Base-by-base conservation (phyloP, 2,329 filamentous ascomycete species). In the Ophiocordyceps camponoti-leonardi region DNA sequence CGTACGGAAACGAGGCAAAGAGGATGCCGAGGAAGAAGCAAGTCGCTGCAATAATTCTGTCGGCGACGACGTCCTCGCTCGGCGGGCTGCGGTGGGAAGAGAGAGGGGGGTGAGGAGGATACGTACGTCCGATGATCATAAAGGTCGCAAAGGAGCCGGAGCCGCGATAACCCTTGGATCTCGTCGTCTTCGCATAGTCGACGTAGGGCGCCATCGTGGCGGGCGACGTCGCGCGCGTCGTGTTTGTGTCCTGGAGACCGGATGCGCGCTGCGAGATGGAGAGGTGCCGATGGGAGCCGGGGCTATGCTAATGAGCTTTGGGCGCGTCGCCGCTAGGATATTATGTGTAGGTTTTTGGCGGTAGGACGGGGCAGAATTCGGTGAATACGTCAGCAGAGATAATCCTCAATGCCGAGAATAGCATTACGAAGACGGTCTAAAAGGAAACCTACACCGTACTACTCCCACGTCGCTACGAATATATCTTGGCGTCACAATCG, bases 11-110 rank as follows among this genome's bases (percentile, higher is more conserved):
- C 51, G 81, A 80, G 56, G 87, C 87, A 75, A 96, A 98, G 65
- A 98, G 81, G 63, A 96, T 87, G 56, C 92, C 92, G 52, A 98
- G 83, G 76, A 96, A 94, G 77, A 98, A 98, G 65, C 86, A 94
- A 52, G 84, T 87, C 51, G 83, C 83, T 88, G n/a, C 16, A 33
- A 33, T 3, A 20, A 19, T 19, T 4, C 18, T 18, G 35, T 39
- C 35, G 35, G 35, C 35, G n/a, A 11, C 35, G n/a, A 39, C 4
- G 18, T 19, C 10, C 35, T 39, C 18, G n/a, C 10, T n/a, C 35
- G 18, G 35, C n/a, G 35, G 35, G 35, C 55, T 35, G 50, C 31
- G 44, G 40, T 44, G 45, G 51, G 33, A 47, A 22, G 26, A 26
- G 13, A 30, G 18, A 13, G 23, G 41, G 16, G 12, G 14, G 12